Conservation (phyloP, 345 rosid species). For the Noccaea caerulescens region DNA sequence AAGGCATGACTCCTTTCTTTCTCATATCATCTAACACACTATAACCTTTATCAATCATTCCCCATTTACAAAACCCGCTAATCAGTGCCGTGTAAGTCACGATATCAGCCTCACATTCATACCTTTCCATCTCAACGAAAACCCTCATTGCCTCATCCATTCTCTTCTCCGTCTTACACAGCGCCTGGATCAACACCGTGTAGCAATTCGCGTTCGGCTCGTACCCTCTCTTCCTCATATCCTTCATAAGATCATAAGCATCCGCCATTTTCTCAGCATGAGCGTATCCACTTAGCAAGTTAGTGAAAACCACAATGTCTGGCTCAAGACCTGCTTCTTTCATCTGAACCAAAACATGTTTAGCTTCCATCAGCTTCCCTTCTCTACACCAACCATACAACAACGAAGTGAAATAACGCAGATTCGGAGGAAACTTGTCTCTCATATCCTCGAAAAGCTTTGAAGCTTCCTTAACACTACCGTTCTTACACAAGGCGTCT, state of each 20-base stretch:
- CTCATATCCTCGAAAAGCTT: constrained; percentile 74
- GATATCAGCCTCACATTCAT: constrained; percentile 72
- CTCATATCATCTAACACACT: constrained; percentile 68
- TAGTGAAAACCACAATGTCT: constrained; percentile 86
- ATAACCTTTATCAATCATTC: constrained; percentile 68
- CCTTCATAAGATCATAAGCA: constrained; percentile 77
- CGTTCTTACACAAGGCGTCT: constrained; percentile 88
- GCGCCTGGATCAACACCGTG: constrained; percentile 80
- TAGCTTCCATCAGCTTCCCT: constrained; percentile 91
- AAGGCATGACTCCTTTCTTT: constrained; percentile 60
- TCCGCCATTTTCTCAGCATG: constrained; percentile 75
- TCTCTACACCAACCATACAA: constrained; percentile 95
- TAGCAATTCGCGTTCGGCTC: constrained; percentile 75
- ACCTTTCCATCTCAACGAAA: constrained; percentile 80
- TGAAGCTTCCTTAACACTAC: constrained; percentile 88
- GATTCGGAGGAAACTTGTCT: constrained; percentile 58
- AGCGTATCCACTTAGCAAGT: constrained; percentile 76
- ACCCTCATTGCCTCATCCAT: constrained; percentile 82
- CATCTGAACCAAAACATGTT: constrained; percentile 80
- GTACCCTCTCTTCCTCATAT: constrained; percentile 75
- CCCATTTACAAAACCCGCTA: constrained; percentile 85
- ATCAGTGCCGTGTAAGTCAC: constrained; percentile 75
- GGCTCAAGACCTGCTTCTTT: constrained; percentile 82
- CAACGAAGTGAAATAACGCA: constrained; percentile 76
- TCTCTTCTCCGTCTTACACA: constrained; percentile 64